Conservation (phyloP, 306 rosid genomes). For the Citrullus colocynthis region DNA sequence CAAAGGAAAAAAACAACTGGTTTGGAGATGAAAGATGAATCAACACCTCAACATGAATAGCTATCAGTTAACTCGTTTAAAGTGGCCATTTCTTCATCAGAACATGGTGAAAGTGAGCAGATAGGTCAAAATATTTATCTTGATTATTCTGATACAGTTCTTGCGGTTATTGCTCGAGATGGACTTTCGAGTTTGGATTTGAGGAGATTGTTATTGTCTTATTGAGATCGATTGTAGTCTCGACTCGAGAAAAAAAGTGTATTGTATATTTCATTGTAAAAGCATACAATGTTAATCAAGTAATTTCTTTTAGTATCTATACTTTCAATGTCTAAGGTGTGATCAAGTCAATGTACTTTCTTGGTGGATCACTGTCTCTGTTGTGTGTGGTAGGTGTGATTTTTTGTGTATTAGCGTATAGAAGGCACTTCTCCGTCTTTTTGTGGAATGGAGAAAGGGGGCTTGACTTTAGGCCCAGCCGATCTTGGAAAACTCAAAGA, state of each 20-base stretch:
- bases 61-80: background rate
- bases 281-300: too few species aligned
- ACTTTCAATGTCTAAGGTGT: too few species aligned
- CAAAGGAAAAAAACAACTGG: slow-evolving; percentile 89
- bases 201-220: background rate
- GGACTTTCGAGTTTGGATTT: background rate
- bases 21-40: slow-evolving; percentile 61
- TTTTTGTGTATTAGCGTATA: too few species aligned
- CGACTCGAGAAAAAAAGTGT: background rate
- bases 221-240: background rate
- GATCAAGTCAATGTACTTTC: too few species aligned
- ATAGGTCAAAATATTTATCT: background rate
- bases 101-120: background rate
- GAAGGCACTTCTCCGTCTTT: too few species aligned
- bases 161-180: background rate
- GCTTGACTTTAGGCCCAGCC: too few species aligned
- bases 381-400: too few species aligned
- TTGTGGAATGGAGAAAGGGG: too few species aligned
- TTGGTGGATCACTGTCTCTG: too few species aligned
- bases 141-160: background rate
- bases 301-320: too few species aligned
- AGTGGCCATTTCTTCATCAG: background rate
- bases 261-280: background rate
- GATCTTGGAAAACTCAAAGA: too few species aligned
- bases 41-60: background rate